These are phyloP conservation scores for Phytophthora brassicae DNA, from an alignment of 352 stramenopile genomes.

Conservation along the genomic window DNA sequence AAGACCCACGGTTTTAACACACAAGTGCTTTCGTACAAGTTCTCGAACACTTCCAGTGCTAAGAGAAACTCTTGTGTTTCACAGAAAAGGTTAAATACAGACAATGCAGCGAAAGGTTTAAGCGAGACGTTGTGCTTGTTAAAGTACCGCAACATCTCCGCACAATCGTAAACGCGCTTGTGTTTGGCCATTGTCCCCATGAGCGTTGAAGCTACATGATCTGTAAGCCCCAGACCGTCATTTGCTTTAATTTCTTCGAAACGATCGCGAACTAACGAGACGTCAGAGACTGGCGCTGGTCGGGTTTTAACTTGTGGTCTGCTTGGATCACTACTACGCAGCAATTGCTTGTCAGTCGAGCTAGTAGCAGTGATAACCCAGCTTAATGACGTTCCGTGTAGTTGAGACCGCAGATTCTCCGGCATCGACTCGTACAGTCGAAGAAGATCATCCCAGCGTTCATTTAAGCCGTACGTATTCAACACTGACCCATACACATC, in stretches of 20 bases:
- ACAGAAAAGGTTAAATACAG: slow-evolving; percentile 27
- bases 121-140: slow-evolving; percentile 1
- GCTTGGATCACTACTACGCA: background rate
- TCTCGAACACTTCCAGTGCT: slow-evolving; percentile 65
- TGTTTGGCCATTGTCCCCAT: slow-evolving; percentile 5
- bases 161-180: slow-evolving; percentile 4
- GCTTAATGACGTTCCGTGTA: background rate
- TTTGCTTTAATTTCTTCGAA: slow-evolving; percentile 6
- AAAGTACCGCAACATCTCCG: slow-evolving; percentile 13
- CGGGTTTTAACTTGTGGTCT: background rate
- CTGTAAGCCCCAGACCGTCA: background rate
- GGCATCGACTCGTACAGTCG: slow-evolving; percentile 9
- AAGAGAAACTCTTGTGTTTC: slow-evolving; percentile 50
- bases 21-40: slow-evolving; percentile 66
- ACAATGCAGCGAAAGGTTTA: background rate
- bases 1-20: slow-evolving; percentile 67
- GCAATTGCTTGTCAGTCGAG: background rate
- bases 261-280: background rate
- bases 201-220: background rate
- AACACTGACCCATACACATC: slow-evolving; percentile 4
- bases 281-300: background rate
- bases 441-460: slow-evolving; percentile 5
- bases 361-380: slow-evolving; percentile 1
- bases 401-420: background rate
- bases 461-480: background rate